Percentiles rank a stretch among this genome's conserved stretches.
phyloP scores from a whole-genome alignment of 371 early-diverging fungal species.

The Phascolomyces articulosus region DNA sequence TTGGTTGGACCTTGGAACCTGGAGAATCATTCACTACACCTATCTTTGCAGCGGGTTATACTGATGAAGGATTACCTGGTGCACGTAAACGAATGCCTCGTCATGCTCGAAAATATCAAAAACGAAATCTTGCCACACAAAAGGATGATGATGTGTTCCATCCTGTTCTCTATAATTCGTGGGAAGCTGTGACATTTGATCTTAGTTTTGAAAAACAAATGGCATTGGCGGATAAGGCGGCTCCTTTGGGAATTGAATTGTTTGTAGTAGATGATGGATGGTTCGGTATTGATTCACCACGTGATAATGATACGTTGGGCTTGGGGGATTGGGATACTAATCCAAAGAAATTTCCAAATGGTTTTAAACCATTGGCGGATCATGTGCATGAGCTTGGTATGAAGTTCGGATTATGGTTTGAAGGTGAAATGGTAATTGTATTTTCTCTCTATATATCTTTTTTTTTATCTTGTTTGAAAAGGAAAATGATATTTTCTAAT shows the following conservation, averaged over 20 bases:
- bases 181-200: slow-evolving; percentile 46
- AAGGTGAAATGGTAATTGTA: slow-evolving; percentile 42
- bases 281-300: slow-evolving; percentile 30
- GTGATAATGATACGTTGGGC: slow-evolving; percentile 31
- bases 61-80: slow-evolving; percentile 27
- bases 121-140: slow-evolving; percentile 10
- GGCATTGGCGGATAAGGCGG: slow-evolving; percentile 28
- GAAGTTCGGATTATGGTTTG: slow-evolving; percentile 61
- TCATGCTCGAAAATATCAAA: slow-evolving; percentile 15
- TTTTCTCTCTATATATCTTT: neutral
- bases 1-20: slow-evolving; percentile 23
- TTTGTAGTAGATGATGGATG: slow-evolving; percentile 63
- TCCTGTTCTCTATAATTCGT: slow-evolving; percentile 46
- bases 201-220: slow-evolving; percentile 31
- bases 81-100: slow-evolving; percentile 34
- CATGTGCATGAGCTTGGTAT: slow-evolving; percentile 46
- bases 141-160: slow-evolving; percentile 2
- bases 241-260: slow-evolving; percentile 38
- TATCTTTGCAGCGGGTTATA: slow-evolving; percentile 33
- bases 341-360: slow-evolving; percentile 46
- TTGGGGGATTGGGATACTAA: slow-evolving; percentile 58
- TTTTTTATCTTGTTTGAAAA: too few species aligned
- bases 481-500: too few species aligned
- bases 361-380: slow-evolving; percentile 44
- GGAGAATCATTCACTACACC: slow-evolving; percentile 15